phyloP scores from a whole-genome alignment of 2,329 filamentous ascomycete genomes.

The Neurospora crassa region DNA sequence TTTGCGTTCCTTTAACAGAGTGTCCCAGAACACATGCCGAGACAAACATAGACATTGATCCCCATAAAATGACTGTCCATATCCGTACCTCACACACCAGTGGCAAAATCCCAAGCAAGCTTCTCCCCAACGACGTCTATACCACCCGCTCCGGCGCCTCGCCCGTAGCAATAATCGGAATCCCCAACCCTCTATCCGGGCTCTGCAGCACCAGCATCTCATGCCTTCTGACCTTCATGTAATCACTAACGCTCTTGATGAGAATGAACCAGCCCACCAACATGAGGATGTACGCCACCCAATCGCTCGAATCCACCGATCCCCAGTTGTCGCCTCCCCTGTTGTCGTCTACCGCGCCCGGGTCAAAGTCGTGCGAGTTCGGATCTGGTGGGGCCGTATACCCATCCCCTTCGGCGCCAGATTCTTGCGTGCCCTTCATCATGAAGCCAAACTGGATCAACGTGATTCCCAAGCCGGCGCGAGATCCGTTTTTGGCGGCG shows the following conservation, averaged over 20 bases:
- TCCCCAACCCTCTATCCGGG: slow-evolving; percentile 74
- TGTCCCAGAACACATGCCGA: too few relatives aligned
- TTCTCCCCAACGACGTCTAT: slow-evolving; percentile 27
- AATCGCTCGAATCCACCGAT: slow-evolving; percentile 67
- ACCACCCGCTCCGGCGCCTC: slow-evolving; percentile 72
- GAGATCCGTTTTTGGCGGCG: slow-evolving; percentile 93
- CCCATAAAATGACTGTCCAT: too few relatives aligned
- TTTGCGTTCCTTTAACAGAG: not conserved
- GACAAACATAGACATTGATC: too few relatives aligned
- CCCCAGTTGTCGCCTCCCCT: slow-evolving; percentile 30
- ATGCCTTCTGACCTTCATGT: slow-evolving; percentile 75
- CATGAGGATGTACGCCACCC: slow-evolving; percentile 89
- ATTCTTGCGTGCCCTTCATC: slow-evolving; percentile 57
- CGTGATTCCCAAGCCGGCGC: slow-evolving; percentile 87
- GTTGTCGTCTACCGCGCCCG: slow-evolving; percentile 48
- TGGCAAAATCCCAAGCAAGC: too few relatives aligned
- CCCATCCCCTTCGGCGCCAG: slow-evolving; percentile 39
- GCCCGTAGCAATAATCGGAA: slow-evolving; percentile 79
- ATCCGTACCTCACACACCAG: too few relatives aligned
- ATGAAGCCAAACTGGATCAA: slow-evolving; percentile 95
- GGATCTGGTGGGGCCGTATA: slow-evolving; percentile 72
- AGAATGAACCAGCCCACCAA: slow-evolving; percentile 97
- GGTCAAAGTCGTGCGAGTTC: slow-evolving; percentile 82
- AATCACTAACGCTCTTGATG: slow-evolving; percentile 88
- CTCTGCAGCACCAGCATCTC: slow-evolving; percentile 90